Evolutionary conservation across 2,329 filamentous ascomycete genomes (phyloP).

Genomic region (Colletotrichum agaves): DNA sequence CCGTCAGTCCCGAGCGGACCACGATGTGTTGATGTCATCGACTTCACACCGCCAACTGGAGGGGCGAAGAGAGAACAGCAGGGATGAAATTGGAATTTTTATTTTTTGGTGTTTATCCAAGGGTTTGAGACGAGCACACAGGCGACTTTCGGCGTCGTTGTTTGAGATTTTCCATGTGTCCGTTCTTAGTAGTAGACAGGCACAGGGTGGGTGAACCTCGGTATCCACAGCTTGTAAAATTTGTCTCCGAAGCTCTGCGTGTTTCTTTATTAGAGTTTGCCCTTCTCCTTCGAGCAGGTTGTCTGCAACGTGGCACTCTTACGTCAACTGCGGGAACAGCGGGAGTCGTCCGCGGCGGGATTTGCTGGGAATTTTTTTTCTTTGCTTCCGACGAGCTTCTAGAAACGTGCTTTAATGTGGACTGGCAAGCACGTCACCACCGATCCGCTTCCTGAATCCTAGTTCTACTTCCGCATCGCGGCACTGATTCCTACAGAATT

Average conservation of each 20-base stretch:
- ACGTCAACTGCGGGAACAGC: slow-evolving; percentile 31
- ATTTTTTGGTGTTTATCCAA: no score
- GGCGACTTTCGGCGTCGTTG: background rate
- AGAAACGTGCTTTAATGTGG: slow-evolving; percentile 33
- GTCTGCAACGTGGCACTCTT: slow-evolving; percentile 11
- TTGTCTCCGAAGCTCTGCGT: background rate
- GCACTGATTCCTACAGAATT: background rate
- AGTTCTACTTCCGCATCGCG: background rate
- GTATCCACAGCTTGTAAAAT: background rate
- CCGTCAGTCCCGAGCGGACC: slow-evolving; percentile 19
- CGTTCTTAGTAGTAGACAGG: background rate
- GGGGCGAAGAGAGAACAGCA: slow-evolving; percentile 1
- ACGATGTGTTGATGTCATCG: slow-evolving; percentile 33
- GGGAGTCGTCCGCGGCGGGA: slow-evolving; percentile 5
- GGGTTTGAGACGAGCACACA: background rate
- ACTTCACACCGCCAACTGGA: slow-evolving; percentile 22
- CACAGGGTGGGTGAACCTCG: background rate
- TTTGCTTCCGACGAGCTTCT: slow-evolving; percentile 18
- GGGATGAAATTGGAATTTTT: background rate
- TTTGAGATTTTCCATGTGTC: background rate
- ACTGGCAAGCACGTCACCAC: slow-evolving; percentile 18
- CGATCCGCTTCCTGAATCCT: background rate
- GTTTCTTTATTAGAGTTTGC: background rate
- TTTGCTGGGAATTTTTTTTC: background rate
- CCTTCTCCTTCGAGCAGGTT: background rate